Conservation (phyloP, 495 filamentous ascomycete genomes). For the Trichoderma parareesei region DNA sequence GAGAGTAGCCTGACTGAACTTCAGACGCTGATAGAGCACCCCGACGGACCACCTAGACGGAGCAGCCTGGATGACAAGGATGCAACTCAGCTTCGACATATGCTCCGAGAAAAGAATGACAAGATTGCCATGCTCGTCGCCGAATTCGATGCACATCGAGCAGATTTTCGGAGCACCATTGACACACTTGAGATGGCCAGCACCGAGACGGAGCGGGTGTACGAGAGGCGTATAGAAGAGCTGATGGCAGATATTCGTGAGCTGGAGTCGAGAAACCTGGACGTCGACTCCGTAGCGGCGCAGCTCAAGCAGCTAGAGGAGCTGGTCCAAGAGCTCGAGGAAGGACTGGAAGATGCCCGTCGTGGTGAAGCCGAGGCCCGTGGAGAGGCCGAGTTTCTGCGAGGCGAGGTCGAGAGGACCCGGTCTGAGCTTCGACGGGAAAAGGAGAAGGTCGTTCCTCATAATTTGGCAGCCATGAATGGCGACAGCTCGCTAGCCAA, state of each 20-base stretch:
- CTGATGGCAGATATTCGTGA: conserved; percentile 79
- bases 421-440: conserved; percentile 82
- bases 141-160: conserved; percentile 91
- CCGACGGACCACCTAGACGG: conserved; percentile 29
- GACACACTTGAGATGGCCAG: conserved; percentile 95
- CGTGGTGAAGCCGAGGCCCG: conserved; percentile 95
- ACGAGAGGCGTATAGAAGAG: conserved; percentile 85
- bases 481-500: conserved; percentile 43
- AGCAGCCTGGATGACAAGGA: conserved; percentile 71
- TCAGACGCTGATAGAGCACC: conserved; percentile 56
- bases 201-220: conserved; percentile 94
- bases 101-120: conserved; percentile 92
- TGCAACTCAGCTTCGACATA: conserved; percentile 62
- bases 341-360: conserved; percentile 90
- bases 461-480: conserved; percentile 42
- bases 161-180: conserved; percentile 93
- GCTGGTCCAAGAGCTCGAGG: conserved; percentile 90
- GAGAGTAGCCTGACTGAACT: conserved; percentile 68
- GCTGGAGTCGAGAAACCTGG: conserved; percentile 69
- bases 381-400: conserved; percentile 91
- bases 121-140: conserved; percentile 85
- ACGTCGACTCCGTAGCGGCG: conserved; percentile 80
- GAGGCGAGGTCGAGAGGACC: conserved; percentile 93
- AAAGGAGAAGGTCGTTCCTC: conserved; percentile 72
- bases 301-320: conserved; percentile 95